These are phyloP conservation scores for Phyllosticta capitalensis DNA, from an alignment of 2,329 filamentous ascomycete species.

Conservation along the genomic window DNA sequence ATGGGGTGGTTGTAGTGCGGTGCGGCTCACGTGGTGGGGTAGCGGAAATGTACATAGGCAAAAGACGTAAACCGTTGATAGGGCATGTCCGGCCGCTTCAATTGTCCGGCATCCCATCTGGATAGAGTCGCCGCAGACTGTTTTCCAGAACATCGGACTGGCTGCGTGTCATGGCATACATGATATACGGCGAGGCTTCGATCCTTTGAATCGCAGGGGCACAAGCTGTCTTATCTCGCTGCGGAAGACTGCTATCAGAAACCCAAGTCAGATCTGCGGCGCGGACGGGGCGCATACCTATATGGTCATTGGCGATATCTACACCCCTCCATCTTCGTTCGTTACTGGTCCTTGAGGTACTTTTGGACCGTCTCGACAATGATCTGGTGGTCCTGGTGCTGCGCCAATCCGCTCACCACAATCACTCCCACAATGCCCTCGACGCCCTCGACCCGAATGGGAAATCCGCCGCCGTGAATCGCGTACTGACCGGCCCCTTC, in stretches of 20 bases:
- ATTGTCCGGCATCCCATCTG: neutral
- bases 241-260: neutral
- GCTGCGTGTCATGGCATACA: neutral
- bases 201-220: neutral
- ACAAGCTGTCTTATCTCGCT: neutral
- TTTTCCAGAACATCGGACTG: neutral
- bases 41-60: neutral
- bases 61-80: neutral
- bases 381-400: constrained; percentile 68
- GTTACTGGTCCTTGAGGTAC: constrained; percentile 26
- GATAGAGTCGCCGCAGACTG: neutral
- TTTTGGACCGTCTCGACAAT: constrained; percentile 60
- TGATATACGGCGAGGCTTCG: neutral
- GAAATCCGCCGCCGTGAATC: constrained; percentile 69
- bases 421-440: constrained; percentile 68
- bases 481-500: constrained; percentile 53
- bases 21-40: neutral
- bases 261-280: neutral
- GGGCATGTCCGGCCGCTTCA: neutral
- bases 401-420: constrained; percentile 65
- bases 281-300: neutral
- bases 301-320: neutral
- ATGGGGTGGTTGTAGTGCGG: neutral
- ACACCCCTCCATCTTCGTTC: neutral
- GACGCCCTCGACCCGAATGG: constrained; percentile 61